Percentiles rank a stretch among this genome's conserved stretches.
Conservation (phyloP, 2,329 filamentous ascomycete genomes). For the Clarireedia sp. region DNA sequence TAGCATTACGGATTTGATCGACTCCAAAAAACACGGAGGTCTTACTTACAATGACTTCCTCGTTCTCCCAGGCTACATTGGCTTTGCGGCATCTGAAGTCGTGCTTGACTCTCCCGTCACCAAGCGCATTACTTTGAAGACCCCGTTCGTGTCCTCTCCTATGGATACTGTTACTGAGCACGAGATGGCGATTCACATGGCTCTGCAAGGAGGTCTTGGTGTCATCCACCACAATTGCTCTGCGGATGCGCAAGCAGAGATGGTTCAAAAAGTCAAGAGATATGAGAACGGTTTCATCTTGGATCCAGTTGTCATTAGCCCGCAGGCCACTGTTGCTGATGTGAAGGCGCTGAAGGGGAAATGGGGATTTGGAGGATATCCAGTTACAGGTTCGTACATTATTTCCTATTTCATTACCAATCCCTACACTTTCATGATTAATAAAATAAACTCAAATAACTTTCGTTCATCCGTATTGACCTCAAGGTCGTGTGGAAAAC, state of each 20-base stretch:
- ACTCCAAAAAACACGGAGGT: constrained; percentile 86
- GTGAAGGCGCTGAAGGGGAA: constrained; percentile 90
- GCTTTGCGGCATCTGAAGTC: constrained; percentile 88
- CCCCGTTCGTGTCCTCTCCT: constrained; percentile 91
- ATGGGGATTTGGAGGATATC: constrained; percentile 98
- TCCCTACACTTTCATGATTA: constrained; percentile 59
- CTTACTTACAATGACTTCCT: constrained; percentile 99
- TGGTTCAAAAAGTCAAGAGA: constrained; percentile 98
- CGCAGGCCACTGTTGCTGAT: constrained; percentile 81
- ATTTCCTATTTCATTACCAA: constrained; percentile 18
- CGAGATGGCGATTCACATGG: constrained; percentile 99
- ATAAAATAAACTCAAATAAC: constrained; percentile 72
- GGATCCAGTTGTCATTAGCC: constrained; percentile 86
- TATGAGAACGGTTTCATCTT: constrained; percentile 99
- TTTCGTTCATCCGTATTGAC: constrained; percentile 99
- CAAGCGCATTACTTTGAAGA: constrained; percentile 92
- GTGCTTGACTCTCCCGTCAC: constrained; percentile 85
- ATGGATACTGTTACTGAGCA: constrained; percentile 99
- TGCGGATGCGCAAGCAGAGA: constrained; percentile 93
- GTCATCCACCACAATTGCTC: constrained; percentile 99
- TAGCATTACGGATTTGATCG: constrained; percentile 75
- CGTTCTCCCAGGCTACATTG: constrained; percentile 92
- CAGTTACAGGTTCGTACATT: constrained; percentile 79
- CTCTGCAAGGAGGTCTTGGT: constrained; percentile 77
- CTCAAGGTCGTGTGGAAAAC: constrained; percentile 78